Evolutionary conservation across 768 basidiomycete genomes (phyloP), one percentile per base, ranked within the genome.

Genomic region (Lactarius hatsudake): DNA sequence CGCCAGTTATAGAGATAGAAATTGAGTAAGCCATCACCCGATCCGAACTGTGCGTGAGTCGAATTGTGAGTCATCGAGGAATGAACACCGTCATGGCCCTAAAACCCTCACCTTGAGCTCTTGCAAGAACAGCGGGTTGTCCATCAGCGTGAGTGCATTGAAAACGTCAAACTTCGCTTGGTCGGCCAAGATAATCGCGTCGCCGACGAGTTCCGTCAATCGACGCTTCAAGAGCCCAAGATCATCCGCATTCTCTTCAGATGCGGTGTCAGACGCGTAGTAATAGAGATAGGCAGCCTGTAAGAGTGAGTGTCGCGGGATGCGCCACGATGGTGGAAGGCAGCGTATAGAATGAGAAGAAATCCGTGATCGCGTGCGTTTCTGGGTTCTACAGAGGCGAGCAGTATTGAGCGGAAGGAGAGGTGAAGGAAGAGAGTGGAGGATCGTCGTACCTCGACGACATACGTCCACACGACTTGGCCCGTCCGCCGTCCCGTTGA

Each of bases 1-100:
- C 90, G 84, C 93, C 95, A 99, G 77, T 99, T 99, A 80, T 97
- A 98, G 65, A 96, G 76, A 75, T 96, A 96, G 75, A 86, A 96
- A 76, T 96, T 93, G 61, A 99, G 82, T 76, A 89, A 84, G 1
- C 97, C 97, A 74, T 96, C 93, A 5, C 94, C 96, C 13, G 82
- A 79, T n/a, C 94, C 96, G 74, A 98, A 98, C 95, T 96, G 68
- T 53, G 71, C 45, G 60, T 26, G 30, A 42, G 67, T 63, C 59
- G 12, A n/a, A 9, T 48, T 12, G n/a, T 48, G 45, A 51, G 48
- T 9, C 12, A 34, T n/a, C 74, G 34, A 56, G 55, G 36, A 26
- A n/a, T 10, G 18, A 48, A 30, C 30, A 59, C 18, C 13, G 6
- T n/a, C 20, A 43, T 58, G 59, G 53, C 71, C 81, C 2, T 26